A percentile compares a stretch with the other conserved stretches of the same genome.
Conservation (phyloP, 768 basidiomycete species). For the Candolleomyces efflorescens region DNA sequence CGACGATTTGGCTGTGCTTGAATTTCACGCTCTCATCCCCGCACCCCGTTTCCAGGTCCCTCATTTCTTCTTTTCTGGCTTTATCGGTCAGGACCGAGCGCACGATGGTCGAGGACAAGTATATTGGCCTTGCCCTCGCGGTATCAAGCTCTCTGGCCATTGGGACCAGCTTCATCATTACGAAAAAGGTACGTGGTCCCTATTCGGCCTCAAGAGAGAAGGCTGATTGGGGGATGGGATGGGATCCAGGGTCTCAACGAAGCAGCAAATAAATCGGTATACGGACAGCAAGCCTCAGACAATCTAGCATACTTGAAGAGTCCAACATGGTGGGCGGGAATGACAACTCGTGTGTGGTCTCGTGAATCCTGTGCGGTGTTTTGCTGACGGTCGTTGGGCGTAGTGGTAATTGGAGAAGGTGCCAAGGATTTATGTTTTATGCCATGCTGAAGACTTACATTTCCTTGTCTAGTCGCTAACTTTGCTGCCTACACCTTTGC, state of each 20-base stretch:
- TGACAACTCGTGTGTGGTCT: slow-evolving; percentile 74
- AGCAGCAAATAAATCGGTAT: slow-evolving; percentile 51
- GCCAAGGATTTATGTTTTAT: slow-evolving; percentile 9
- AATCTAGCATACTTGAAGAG: slow-evolving; percentile 83
- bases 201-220: neutral
- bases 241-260: slow-evolving; percentile 80
- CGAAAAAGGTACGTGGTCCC: slow-evolving; percentile 78
- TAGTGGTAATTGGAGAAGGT: slow-evolving; percentile 95
- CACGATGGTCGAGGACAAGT: slow-evolving; percentile 82
- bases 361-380: slow-evolving; percentile 4
- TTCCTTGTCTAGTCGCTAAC: slow-evolving; percentile 55
- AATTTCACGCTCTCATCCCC: neutral
- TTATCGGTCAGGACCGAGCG: slow-evolving; percentile 2
- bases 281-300: slow-evolving; percentile 66
- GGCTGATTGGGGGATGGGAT: neutral
- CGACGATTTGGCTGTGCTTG: neutral
- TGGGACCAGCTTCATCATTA: slow-evolving; percentile 96
- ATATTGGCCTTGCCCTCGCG: slow-evolving; percentile 89
- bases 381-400: neutral
- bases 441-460: neutral
- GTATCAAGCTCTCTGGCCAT: slow-evolving; percentile 82
- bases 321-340: slow-evolving; percentile 97
- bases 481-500: slow-evolving; percentile 98
- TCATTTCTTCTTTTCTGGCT: slow-evolving; percentile 6
- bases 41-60: neutral